Evolutionary conservation across 169 alveolate species (phyloP).

Genomic region (Blepharisma undulans): DNA sequence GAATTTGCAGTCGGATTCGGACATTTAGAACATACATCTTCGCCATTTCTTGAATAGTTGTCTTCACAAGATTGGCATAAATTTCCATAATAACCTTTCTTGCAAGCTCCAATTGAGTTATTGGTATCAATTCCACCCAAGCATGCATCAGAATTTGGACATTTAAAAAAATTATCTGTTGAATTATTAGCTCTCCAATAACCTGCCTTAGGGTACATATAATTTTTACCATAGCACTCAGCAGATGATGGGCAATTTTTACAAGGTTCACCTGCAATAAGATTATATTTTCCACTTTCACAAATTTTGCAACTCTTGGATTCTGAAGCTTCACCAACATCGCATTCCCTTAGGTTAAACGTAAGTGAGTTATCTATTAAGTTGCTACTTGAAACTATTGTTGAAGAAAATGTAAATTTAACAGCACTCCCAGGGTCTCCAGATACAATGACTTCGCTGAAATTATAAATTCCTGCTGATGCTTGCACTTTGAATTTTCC

Average conservation of each 20-base stretch:
- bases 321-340: background rate
- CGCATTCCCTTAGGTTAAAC: background rate
- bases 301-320: background rate
- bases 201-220: background rate
- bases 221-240: background rate
- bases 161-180: conserved; percentile 4
- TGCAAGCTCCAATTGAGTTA: background rate
- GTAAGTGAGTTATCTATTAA: background rate
- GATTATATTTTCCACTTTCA: background rate
- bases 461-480: background rate
- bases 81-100: conserved; percentile 2
- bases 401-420: background rate
- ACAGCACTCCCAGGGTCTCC: background rate
- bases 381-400: background rate
- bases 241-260: conserved; percentile 21
- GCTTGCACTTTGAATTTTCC: background rate
- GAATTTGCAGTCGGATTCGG: background rate
- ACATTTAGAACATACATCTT: conserved; percentile 15
- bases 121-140: background rate
- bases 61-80: conserved; percentile 23
- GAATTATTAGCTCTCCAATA: background rate
- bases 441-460: background rate
- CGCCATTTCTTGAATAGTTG: background rate
- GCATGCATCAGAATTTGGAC: conserved; percentile 27
- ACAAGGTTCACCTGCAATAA: background rate